Evolutionary conservation across 805 yeast genomes (phyloP).

Genomic region (Zygosaccharomyces bailii): DNA sequence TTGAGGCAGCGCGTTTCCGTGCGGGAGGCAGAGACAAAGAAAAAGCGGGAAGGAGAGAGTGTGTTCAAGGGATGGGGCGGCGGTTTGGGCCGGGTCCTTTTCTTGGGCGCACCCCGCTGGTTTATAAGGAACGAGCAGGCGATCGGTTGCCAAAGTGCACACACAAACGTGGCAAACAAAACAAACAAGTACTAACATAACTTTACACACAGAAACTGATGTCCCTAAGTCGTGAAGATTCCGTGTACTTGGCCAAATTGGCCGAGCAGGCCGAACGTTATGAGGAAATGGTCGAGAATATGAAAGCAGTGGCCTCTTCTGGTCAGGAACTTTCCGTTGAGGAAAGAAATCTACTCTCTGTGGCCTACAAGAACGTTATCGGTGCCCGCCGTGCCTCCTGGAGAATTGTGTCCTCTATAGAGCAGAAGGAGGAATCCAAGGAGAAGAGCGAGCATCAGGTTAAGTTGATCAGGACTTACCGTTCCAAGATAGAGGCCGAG

Average conservation of each 20-base stretch:
- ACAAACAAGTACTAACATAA: constrained; percentile 6
- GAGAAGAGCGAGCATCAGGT: constrained; percentile 86
- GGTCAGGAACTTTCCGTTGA: constrained; percentile 95
- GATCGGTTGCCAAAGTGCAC: not conserved
- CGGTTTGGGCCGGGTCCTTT: not conserved
- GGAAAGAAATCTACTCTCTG: constrained; percentile 95
- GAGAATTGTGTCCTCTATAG: constrained; percentile 98
- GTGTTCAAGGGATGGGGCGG: constrained; percentile 3
- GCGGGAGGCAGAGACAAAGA: constrained; percentile 4
- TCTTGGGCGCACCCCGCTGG: constrained; percentile 1
- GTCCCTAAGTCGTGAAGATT: constrained; percentile 93
- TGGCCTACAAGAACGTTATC: constrained; percentile 96
- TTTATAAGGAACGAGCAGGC: constrained; percentile 6
- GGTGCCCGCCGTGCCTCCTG: constrained; percentile 99
- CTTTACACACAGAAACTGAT: constrained; percentile 35
- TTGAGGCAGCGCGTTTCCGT: not conserved
- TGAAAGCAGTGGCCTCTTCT: constrained; percentile 95
- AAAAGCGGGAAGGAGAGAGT: constrained; percentile 2
- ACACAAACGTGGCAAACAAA: not conserved
- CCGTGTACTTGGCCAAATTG: constrained; percentile 94
- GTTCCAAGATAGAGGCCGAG: constrained; percentile 90
- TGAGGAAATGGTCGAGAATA: constrained; percentile 98
- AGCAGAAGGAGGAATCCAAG: constrained; percentile 96
- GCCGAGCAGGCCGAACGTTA: constrained; percentile 99
- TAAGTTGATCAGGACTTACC: constrained; percentile 84